Evolutionary conservation across 345 rosid genomes (phyloP).

Genomic region (Gossypium ekmanianum): DNA sequence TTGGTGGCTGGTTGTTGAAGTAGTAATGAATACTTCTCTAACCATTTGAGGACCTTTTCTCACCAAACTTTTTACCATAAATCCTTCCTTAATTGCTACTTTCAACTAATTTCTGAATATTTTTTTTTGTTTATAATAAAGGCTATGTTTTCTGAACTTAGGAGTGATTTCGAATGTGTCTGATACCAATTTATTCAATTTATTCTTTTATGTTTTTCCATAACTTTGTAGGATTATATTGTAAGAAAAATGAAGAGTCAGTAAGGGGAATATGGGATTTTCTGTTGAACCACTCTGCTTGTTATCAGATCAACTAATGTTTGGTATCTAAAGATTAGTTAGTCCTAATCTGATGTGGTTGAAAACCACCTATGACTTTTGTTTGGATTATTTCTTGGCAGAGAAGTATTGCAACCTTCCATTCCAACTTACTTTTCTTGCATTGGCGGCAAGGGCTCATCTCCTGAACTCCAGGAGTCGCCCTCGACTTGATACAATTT

Average conservation of each 20-base stretch:
- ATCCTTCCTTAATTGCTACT: not conserved
- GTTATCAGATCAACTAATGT: not conserved
- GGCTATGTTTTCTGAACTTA: too few relatives aligned
- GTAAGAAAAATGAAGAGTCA: too few relatives aligned
- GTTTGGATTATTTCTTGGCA: not conserved
- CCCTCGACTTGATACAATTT: not conserved
- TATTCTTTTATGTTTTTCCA: not conserved
- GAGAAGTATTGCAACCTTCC: constrained; percentile 1
- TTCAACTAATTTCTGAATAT: not conserved
- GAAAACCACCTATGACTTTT: not conserved
- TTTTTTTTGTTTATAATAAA: too few relatives aligned
- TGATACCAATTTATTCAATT: not conserved
- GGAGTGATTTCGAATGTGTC: not conserved
- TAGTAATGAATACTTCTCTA: not conserved
- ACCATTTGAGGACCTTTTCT: not conserved
- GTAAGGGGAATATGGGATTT: not conserved
- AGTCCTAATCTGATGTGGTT: not conserved
- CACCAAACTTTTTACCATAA: not conserved
- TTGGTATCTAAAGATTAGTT: not conserved
- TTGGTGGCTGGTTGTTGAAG: constrained; percentile 7
- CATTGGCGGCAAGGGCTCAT: not conserved
- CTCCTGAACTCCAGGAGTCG: not conserved
- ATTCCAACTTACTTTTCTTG: constrained; percentile 14
- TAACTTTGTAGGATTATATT: not conserved
- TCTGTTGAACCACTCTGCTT: not conserved